A percentile compares a stretch with the other conserved stretches of the same genome.
Conservation (phyloP, 345 rosid genomes). For the Hirschfeldia incana region DNA sequence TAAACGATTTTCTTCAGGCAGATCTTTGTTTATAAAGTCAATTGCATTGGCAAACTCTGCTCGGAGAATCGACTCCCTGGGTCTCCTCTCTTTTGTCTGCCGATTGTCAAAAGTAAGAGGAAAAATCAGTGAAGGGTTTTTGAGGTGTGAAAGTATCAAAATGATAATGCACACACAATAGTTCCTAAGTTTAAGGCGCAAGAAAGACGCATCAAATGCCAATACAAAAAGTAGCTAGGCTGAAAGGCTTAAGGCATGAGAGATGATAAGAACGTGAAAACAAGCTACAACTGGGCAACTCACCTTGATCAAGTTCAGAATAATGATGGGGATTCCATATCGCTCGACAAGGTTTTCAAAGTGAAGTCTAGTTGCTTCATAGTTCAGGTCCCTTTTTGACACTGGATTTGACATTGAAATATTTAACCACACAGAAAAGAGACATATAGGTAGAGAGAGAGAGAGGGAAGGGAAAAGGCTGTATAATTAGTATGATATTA, state of each 20-base stretch:
- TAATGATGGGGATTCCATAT: constrained; percentile 94
- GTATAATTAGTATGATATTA: constrained; percentile 29
- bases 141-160: neutral
- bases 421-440: constrained; percentile 10
- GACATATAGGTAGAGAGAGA: neutral
- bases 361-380: constrained; percentile 92
- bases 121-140: constrained; percentile 15
- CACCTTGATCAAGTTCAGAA: constrained; percentile 93
- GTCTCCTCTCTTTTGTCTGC: constrained; percentile 50
- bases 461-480: neutral
- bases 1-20: constrained; percentile 71
- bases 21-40: constrained; percentile 82
- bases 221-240: neutral
- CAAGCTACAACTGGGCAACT: constrained; percentile 29
- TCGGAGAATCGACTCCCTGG: constrained; percentile 92
- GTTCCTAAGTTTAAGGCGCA: constrained; percentile 13
- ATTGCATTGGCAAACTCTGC: constrained; percentile 97
- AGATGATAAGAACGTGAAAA: constrained; percentile 12
- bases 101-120: constrained; percentile 7
- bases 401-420: constrained; percentile 50
- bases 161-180: neutral
- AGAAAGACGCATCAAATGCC: constrained; percentile 17
- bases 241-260: neutral
- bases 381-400: constrained; percentile 83
- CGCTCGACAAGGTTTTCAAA: constrained; percentile 85